phyloP scores from a whole-genome alignment of 176 grass and related monocot genomes.

The Avena atlantica region DNA sequence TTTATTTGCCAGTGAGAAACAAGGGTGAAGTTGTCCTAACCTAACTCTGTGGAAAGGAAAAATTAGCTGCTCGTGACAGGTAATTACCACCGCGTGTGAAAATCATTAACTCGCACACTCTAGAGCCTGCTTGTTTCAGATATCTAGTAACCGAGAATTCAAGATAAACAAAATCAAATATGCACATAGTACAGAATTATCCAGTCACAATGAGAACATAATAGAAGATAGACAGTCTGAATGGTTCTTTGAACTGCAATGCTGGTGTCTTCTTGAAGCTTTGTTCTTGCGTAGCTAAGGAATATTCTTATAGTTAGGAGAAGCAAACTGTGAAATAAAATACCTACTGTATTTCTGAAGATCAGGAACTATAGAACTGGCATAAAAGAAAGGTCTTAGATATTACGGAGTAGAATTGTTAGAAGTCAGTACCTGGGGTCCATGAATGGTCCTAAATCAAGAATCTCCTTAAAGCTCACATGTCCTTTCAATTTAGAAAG shows the following conservation, averaged over 20 bases:
- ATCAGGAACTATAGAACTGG: not conserved
- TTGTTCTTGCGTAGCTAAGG: not conserved
- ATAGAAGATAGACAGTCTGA: constrained; percentile 1
- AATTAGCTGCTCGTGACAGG: not conserved
- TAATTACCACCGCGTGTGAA: not conserved
- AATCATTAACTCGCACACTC: constrained; percentile 2
- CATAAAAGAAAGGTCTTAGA: constrained; percentile 8
- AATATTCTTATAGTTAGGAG: constrained; percentile 15
- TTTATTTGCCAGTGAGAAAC: constrained; percentile 7
- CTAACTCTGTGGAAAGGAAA: constrained; percentile 16
- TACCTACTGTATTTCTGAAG: not conserved
- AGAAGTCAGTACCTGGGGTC: constrained; percentile 63
- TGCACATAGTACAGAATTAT: constrained; percentile 15
- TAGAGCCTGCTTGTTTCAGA: constrained; percentile 24
- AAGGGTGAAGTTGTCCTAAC: constrained; percentile 14
- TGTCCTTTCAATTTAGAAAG: constrained; percentile 56
- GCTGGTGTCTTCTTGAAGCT: not conserved
- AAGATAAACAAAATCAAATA: constrained; percentile 16
- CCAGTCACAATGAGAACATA: constrained; percentile 3
- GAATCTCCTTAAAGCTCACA: constrained; percentile 68
- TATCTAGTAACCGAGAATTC: not conserved
- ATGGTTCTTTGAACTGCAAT: not conserved
- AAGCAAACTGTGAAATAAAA: constrained; percentile 20
- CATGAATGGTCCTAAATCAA: constrained; percentile 67
- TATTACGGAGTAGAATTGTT: not conserved